phyloP scores from a whole-genome alignment of 2,329 filamentous ascomycete genomes.

The Cyphellophora attinorum region DNA sequence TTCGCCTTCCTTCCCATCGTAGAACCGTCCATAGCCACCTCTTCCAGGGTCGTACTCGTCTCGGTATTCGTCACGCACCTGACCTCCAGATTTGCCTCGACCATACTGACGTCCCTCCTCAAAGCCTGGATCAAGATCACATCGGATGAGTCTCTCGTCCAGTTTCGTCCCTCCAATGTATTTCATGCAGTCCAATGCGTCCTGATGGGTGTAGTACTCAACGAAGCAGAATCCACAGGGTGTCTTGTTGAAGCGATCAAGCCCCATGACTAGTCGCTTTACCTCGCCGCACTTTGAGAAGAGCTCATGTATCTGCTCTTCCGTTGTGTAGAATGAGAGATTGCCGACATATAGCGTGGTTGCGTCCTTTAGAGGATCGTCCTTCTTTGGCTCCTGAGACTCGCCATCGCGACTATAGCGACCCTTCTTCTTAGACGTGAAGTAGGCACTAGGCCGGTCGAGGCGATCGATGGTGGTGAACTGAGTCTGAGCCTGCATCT shows the following conservation, averaged over 20 bases:
- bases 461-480: slow-evolving; percentile 65
- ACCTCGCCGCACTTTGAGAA: slow-evolving; percentile 95
- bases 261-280: slow-evolving; percentile 94
- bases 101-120: slow-evolving; percentile 94
- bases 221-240: slow-evolving; percentile 99
- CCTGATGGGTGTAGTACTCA: slow-evolving; percentile 96
- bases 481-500: too few species aligned
- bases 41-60: slow-evolving; percentile 94
- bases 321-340: slow-evolving; percentile 96
- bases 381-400: slow-evolving; percentile 43
- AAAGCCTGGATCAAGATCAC: slow-evolving; percentile 91
- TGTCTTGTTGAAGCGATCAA: slow-evolving; percentile 94
- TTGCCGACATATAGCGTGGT: slow-evolving; percentile 98
- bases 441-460: slow-evolving; percentile 92
- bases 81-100: slow-evolving; percentile 87
- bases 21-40: slow-evolving; percentile 75
- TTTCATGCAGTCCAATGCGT: slow-evolving; percentile 96
- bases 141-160: slow-evolving; percentile 91
- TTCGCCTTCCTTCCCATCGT: slow-evolving; percentile 54
- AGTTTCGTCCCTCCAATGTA: slow-evolving; percentile 97
- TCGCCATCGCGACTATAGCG: slow-evolving; percentile 49
- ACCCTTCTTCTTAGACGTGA: slow-evolving; percentile 65
- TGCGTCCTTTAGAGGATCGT: slow-evolving; percentile 70
- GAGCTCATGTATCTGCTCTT: slow-evolving; percentile 96
- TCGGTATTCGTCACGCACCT: slow-evolving; percentile 94